These are phyloP conservation scores for Pyricularia sp. DNA, from an alignment of 2,329 filamentous ascomycete genomes.

Conservation along the genomic window DNA sequence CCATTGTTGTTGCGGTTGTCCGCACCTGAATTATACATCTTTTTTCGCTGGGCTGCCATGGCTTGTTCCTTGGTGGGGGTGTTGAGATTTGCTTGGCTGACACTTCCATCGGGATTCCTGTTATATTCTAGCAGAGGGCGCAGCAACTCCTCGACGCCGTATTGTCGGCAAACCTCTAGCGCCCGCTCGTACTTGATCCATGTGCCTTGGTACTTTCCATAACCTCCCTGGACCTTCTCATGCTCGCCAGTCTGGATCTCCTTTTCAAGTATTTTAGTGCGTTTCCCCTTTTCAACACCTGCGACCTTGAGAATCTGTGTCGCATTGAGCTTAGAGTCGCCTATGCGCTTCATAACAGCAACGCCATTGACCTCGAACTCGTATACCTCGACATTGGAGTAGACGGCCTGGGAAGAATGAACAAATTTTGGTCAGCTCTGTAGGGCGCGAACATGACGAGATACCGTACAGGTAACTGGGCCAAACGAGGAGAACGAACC, in stretches of 20 bases:
- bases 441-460: background rate
- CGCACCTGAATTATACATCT: constrained; percentile 70
- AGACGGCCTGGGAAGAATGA: constrained; percentile 54
- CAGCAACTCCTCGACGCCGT: constrained; percentile 67
- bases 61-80: constrained; percentile 98
- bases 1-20: constrained; percentile 56
- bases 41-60: constrained; percentile 90
- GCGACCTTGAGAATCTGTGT: constrained; percentile 98
- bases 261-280: constrained; percentile 96
- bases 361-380: constrained; percentile 95
- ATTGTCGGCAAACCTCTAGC: constrained; percentile 79
- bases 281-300: constrained; percentile 93
- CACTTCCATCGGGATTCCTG: constrained; percentile 65
- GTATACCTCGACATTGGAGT: constrained; percentile 93
- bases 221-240: constrained; percentile 96
- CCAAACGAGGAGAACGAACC: constrained; percentile 27
- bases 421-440: background rate
- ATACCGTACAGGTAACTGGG: background rate
- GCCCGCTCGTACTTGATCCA: constrained; percentile 95
- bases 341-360: constrained; percentile 90
- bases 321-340: constrained; percentile 94
- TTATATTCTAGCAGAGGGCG: constrained; percentile 71
- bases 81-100: constrained; percentile 68
- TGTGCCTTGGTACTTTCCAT: constrained; percentile 97
- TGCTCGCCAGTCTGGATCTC: constrained; percentile 94